Evolutionary conservation across 2,329 filamentous ascomycete genomes (phyloP).

Genomic region (Colletotrichum sublineola): DNA sequence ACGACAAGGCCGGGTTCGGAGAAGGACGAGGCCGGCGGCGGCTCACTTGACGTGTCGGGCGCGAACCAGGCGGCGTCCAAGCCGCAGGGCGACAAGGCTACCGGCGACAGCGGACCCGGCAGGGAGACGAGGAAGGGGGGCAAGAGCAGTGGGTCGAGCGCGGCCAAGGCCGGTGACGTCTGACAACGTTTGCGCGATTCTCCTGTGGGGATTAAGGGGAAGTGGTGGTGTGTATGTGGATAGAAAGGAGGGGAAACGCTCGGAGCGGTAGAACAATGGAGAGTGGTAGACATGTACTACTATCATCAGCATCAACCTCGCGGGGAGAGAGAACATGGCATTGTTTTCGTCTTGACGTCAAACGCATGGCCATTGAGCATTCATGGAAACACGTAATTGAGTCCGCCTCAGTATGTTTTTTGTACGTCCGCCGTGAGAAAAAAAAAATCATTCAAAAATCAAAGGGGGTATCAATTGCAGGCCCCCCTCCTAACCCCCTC

Average conservation of each 20-base stretch:
- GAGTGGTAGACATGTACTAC: background rate
- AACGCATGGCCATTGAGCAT: slow-evolving; percentile 20
- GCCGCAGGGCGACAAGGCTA: slow-evolving; percentile 53
- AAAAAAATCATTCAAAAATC: background rate
- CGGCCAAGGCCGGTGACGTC: slow-evolving; percentile 49
- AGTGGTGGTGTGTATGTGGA: background rate
- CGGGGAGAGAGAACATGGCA: background rate
- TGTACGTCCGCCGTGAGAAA: slow-evolving; percentile 13
- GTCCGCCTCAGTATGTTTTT: background rate
- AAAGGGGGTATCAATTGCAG: slow-evolving; percentile 33
- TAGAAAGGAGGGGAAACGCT: background rate
- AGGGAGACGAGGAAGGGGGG: slow-evolving; percentile 53
- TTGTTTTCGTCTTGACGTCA: slow-evolving; percentile 8
- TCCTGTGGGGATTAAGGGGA: background rate
- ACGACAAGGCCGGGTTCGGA: slow-evolving; percentile 76
- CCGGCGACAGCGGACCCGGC: slow-evolving; percentile 50
- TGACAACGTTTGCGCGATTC: background rate
- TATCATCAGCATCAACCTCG: slow-evolving; percentile 11
- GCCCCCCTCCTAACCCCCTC: slow-evolving; percentile 21
- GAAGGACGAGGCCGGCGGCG: slow-evolving; percentile 53
- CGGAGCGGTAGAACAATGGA: background rate
- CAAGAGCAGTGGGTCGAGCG: slow-evolving; percentile 50
- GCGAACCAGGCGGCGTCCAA: slow-evolving; percentile 60
- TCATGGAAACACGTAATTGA: background rate
- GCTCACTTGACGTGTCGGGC: slow-evolving; percentile 58